Conservation (phyloP, 768 basidiomycete species). For the Xanthoconium stramineum region DNA sequence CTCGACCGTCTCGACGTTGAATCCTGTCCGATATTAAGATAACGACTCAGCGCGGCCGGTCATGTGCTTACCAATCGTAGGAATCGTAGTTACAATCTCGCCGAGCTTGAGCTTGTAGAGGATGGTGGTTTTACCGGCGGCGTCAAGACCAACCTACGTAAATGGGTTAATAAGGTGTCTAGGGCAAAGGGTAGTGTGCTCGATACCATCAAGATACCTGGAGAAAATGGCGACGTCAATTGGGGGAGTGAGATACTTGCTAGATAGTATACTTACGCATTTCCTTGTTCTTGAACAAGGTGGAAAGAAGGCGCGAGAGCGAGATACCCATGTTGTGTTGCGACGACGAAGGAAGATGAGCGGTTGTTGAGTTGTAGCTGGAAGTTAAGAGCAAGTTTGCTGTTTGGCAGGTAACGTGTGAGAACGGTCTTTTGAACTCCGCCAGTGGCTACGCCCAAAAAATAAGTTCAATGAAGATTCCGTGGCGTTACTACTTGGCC, state of each 20-base stretch:
- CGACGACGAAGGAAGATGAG: slow-evolving; percentile 30
- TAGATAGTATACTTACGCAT: slow-evolving; percentile 74
- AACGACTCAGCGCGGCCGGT: background rate
- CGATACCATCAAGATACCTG: slow-evolving; percentile 94
- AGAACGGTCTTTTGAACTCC: slow-evolving; percentile 34
- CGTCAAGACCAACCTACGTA: slow-evolving; percentile 92
- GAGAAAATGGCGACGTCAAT: slow-evolving; percentile 27
- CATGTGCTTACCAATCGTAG: slow-evolving; percentile 85
- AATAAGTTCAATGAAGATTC: background rate
- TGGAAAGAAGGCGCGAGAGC: slow-evolving; percentile 69
- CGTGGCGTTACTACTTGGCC: too few relatives aligned
- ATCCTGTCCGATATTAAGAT: slow-evolving; percentile 75
- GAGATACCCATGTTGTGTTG: slow-evolving; percentile 69
- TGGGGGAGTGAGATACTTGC: slow-evolving; percentile 17
- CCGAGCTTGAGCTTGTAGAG: slow-evolving; percentile 99
- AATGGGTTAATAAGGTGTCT: slow-evolving; percentile 7
- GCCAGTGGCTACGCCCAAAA: slow-evolving; percentile 20
- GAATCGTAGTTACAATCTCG: slow-evolving; percentile 99
- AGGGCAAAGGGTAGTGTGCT: slow-evolving; percentile 19
- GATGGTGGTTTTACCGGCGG: slow-evolving; percentile 98
- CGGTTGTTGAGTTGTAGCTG: slow-evolving; percentile 26
- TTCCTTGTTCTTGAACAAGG: slow-evolving; percentile 97
- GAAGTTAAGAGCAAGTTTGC: slow-evolving; percentile 32
- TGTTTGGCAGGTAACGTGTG: slow-evolving; percentile 31
- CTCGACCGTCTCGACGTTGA: slow-evolving; percentile 99